Percentiles rank a stretch among this genome's conserved stretches.
These are phyloP conservation scores for Aspergillus brasiliensis DNA, from an alignment of 2,329 filamentous ascomycete species.

Conservation along the genomic window DNA sequence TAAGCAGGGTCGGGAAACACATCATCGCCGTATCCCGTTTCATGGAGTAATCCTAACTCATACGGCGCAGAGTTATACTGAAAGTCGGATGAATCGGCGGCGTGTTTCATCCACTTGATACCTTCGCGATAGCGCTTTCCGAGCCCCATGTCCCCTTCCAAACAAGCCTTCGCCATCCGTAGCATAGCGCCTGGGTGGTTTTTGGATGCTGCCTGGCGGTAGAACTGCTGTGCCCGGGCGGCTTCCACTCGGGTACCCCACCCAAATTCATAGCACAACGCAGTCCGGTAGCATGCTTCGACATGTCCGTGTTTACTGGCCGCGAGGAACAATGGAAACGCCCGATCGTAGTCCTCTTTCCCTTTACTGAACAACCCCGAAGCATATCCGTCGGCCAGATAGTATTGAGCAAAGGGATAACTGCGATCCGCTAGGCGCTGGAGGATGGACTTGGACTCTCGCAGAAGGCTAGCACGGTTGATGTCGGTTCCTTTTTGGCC, in stretches of 20 bases:
- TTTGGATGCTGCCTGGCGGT: conserved; percentile 86
- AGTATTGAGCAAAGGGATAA: conserved; percentile 97
- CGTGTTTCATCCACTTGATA: conserved; percentile 94
- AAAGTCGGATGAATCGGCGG: conserved; percentile 80
- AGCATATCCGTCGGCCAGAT: conserved; percentile 89
- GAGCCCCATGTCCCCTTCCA: conserved; percentile 83
- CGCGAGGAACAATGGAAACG: conserved; percentile 88
- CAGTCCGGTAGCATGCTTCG: conserved; percentile 90
- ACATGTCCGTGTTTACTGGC: conserved; percentile 97
- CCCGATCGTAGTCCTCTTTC: conserved; percentile 85
- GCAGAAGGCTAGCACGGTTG: conserved; percentile 68
- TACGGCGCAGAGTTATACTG: conserved; percentile 95
- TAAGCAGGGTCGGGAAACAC: conserved; percentile 90
- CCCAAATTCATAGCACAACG: conserved; percentile 95
- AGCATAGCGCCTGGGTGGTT: conserved; percentile 95
- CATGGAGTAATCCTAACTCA: conserved; percentile 84
- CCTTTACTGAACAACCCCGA: conserved; percentile 95
- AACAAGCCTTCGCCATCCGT: conserved; percentile 84
- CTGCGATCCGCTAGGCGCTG: conserved; percentile 82
- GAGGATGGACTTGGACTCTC: conserved; percentile 86
- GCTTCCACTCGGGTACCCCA: conserved; percentile 93
- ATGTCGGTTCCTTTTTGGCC: conserved; percentile 40
- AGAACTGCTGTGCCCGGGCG: conserved; percentile 89
- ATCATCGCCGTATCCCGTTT: conserved; percentile 91
- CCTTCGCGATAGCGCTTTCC: conserved; percentile 86